Conservation (phyloP, 1,284 basidiomycete species). For the Cutaneotrichosporon arboriforme region DNA sequence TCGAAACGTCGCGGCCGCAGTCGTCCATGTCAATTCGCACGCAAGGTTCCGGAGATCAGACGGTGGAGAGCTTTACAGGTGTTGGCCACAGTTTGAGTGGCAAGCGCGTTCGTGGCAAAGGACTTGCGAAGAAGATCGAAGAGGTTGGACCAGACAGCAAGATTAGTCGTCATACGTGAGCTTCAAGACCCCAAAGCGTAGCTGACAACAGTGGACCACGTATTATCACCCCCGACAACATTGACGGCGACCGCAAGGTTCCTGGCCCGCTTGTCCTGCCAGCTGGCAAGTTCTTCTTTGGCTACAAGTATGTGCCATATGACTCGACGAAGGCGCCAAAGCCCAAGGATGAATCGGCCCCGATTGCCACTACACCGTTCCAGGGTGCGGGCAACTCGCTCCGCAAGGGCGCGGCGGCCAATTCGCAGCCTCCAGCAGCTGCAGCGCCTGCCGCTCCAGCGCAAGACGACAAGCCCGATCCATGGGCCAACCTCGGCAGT, state of each 20-base stretch:
- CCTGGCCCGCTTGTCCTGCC: slow-evolving; percentile 87
- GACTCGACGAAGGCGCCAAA: slow-evolving; percentile 50
- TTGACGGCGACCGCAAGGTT: slow-evolving; percentile 69
- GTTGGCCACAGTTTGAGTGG: slow-evolving; percentile 82
- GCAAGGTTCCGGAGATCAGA: slow-evolving; percentile 40
- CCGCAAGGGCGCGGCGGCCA: slow-evolving; percentile 14
- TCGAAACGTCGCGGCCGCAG: slow-evolving; percentile 68
- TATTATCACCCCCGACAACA: slow-evolving; percentile 75
- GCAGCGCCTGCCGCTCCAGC: background rate
- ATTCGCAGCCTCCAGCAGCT: background rate
- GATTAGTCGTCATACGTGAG: slow-evolving; percentile 82
- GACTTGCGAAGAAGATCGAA: slow-evolving; percentile 75
- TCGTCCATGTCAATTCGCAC: slow-evolving; percentile 49
- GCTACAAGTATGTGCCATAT: slow-evolving; percentile 71
- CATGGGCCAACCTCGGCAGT: slow-evolving; percentile 43
- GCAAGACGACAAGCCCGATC: slow-evolving; percentile 32
- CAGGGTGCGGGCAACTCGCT: slow-evolving; percentile 40
- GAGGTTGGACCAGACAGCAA: slow-evolving; percentile 73
- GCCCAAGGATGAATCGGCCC: slow-evolving; percentile 27
- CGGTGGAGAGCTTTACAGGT: slow-evolving; percentile 90
- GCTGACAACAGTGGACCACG: slow-evolving; percentile 61
- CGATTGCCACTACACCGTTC: slow-evolving; percentile 27
- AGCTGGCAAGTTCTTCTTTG: slow-evolving; percentile 90
- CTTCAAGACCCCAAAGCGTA: no score
- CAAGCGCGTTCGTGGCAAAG: slow-evolving; percentile 85